Conservation (phyloP, 1,284 basidiomycete species). For the Marasmius oreades region DNA sequence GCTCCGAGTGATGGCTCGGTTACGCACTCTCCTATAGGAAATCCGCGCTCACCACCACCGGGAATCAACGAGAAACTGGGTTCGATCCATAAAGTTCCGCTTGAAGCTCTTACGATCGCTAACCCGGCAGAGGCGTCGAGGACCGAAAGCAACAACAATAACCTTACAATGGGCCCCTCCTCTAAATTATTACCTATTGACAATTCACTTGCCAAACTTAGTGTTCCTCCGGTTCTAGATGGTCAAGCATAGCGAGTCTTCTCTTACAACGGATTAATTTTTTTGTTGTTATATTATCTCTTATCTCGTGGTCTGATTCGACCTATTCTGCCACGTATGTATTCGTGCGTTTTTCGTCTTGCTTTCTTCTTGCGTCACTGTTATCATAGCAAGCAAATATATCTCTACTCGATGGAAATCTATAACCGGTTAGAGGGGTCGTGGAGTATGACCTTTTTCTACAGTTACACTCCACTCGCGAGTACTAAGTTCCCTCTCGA, state of each 20-base stretch:
- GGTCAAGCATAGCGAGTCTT: background rate
- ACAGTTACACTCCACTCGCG: no score
- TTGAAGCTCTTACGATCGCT: background rate
- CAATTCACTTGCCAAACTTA: conserved; percentile 7
- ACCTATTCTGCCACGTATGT: background rate
- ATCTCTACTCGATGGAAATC: no score
- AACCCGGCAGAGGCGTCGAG: background rate
- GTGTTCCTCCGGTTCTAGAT: conserved; percentile 10
- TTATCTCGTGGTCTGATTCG: background rate
- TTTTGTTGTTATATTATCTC: conserved; percentile 1
- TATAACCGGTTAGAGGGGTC: no score
- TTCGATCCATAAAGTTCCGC: background rate
- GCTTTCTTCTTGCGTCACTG: no score
- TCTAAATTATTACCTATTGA: background rate
- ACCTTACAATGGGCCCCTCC: background rate
- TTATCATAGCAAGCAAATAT: no score
- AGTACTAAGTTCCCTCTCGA: no score
- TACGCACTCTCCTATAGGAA: background rate
- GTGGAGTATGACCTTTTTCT: no score
- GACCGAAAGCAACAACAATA: background rate
- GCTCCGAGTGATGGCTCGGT: background rate
- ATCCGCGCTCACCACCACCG: background rate
- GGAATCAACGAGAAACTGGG: background rate
- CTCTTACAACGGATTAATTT: background rate
- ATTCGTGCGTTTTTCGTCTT: no score